These are phyloP conservation scores for Alternaria sp. DNA, from an alignment of 2,329 filamentous ascomycete species.

Conservation along the genomic window DNA sequence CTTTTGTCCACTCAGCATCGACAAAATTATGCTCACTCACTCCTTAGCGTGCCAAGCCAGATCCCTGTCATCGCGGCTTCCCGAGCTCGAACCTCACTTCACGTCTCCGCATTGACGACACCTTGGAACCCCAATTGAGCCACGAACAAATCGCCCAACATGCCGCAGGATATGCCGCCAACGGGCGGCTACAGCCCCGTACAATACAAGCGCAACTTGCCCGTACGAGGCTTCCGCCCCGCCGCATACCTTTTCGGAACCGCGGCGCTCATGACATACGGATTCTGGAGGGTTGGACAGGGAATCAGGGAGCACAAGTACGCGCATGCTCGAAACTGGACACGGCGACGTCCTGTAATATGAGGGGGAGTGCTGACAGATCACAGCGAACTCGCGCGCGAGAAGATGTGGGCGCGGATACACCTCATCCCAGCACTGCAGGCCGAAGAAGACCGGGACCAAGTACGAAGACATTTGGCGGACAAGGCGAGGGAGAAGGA, in stretches of 20 bases:
- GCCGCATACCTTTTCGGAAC: slow-evolving; percentile 78
- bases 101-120: slow-evolving; percentile 37
- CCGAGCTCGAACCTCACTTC: slow-evolving; percentile 35
- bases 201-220: slow-evolving; percentile 98
- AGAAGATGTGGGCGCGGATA: slow-evolving; percentile 98
- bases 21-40: slow-evolving; percentile 39
- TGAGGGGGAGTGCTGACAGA: slow-evolving; percentile 25
- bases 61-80: slow-evolving; percentile 32
- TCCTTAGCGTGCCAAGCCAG: slow-evolving; percentile 37
- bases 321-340: slow-evolving; percentile 41
- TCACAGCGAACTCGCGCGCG: slow-evolving; percentile 84
- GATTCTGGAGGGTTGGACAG: slow-evolving; percentile 84
- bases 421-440: slow-evolving; percentile 92
- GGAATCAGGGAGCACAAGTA: slow-evolving; percentile 94
- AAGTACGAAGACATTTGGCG: slow-evolving; percentile 84
- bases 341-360: neutral
- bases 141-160: slow-evolving; percentile 58
- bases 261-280: slow-evolving; percentile 82
- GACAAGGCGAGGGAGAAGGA: slow-evolving; percentile 91
- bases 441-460: slow-evolving; percentile 95
- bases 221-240: slow-evolving; percentile 88
- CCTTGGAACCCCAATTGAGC: slow-evolving; percentile 40
- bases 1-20: slow-evolving; percentile 30
- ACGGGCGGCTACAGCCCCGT: slow-evolving; percentile 92
- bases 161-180: slow-evolving; percentile 99